Percentiles rank a stretch among this genome's conserved stretches.
Conservation (phyloP, 1,284 basidiomycete species). For the Trametes hirsuta region DNA sequence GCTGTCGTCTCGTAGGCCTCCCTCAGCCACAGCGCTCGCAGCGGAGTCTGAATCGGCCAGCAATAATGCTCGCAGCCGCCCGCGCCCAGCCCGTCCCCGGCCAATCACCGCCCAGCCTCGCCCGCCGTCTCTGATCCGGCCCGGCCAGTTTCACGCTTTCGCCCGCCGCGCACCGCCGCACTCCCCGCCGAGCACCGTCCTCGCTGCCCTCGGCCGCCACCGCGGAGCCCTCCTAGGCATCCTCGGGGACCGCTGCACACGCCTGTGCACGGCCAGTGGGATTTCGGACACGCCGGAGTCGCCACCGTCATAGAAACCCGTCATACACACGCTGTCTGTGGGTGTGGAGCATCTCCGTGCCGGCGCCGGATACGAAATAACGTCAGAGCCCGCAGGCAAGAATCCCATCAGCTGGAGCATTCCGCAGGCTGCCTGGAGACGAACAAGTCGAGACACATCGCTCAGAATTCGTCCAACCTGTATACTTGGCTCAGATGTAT, state of each 20-base stretch:
- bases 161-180: neutral
- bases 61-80: constrained; percentile 12
- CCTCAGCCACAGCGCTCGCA: constrained; percentile 10
- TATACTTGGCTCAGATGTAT: neutral
- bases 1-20: neutral
- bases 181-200: neutral
- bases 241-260: neutral
- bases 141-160: constrained; percentile 1
- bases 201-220: neutral
- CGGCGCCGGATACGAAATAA: neutral
- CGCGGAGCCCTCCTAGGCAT: neutral
- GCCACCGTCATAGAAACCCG: neutral
- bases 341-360: constrained; percentile 2
- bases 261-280: neutral
- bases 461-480: neutral
- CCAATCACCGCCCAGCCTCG: constrained; percentile 2
- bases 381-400: neutral
- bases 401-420: constrained; percentile 8
- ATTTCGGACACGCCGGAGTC: neutral
- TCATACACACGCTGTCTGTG: neutral
- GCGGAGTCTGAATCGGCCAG: constrained; percentile 17
- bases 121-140: constrained; percentile 3
- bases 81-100: neutral
- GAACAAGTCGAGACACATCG: neutral
- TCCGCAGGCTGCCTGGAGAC: constrained; percentile 13